These are phyloP conservation scores for Crithidia acanthocephali DNA, from an alignment of 208 protist species.

Conservation along the genomic window DNA sequence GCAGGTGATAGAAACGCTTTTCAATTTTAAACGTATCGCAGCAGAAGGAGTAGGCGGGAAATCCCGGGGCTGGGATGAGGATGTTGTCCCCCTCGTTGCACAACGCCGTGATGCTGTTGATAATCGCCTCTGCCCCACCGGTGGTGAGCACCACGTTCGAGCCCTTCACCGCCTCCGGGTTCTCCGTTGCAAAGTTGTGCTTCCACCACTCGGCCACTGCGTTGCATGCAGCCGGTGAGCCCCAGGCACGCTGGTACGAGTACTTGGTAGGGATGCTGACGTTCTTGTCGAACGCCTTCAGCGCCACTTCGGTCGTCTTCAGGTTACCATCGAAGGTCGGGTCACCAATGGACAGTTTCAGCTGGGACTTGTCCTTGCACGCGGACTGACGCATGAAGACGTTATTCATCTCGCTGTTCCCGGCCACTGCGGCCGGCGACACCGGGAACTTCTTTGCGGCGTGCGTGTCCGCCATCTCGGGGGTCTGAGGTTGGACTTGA, in stretches of 20 bases:
- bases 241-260: constrained; percentile 55
- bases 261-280: constrained; percentile 45
- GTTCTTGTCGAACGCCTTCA: constrained; percentile 51
- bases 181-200: constrained; percentile 31
- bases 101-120: constrained; percentile 78
- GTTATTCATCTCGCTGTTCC: constrained; percentile 32
- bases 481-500: not conserved
- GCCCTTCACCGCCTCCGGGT: constrained; percentile 22
- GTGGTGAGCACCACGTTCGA: constrained; percentile 36
- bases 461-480: not conserved
- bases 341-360: constrained; percentile 72
- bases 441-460: constrained; percentile 19
- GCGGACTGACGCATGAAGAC: constrained; percentile 37
- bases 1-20: constrained; percentile 73
- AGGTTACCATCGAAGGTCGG: constrained; percentile 80
- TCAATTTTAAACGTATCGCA: constrained; percentile 83
- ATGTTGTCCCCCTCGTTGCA: constrained; percentile 89
- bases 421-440: constrained; percentile 16
- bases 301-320: constrained; percentile 31
- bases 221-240: constrained; percentile 67
- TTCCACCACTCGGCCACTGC: constrained; percentile 62
- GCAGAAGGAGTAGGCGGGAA: constrained; percentile 85
- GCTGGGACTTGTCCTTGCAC: constrained; percentile 45
- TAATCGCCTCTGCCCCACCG: constrained; percentile 89
- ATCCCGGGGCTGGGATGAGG: constrained; percentile 90